Conservation (phyloP, 2,329 filamentous ascomycete species). For the Tolypocladium paradoxum region DNA sequence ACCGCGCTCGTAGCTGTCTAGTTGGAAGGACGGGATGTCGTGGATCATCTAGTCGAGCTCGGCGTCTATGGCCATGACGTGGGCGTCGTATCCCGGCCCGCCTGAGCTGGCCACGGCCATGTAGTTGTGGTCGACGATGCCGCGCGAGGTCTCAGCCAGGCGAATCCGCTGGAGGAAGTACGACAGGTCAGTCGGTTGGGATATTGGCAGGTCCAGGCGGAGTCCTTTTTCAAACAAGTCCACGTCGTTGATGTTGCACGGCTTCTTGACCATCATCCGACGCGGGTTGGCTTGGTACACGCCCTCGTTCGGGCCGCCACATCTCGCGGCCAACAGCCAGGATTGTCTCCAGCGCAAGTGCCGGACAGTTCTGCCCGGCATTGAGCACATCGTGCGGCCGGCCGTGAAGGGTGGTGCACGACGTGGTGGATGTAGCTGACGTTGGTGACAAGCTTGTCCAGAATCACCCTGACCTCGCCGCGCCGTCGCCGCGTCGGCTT, state of each 20-base stretch:
- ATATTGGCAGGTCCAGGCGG: background rate
- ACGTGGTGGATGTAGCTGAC: background rate
- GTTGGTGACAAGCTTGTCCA: background rate
- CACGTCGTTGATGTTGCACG: background rate
- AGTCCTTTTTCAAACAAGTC: background rate
- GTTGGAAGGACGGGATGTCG: background rate
- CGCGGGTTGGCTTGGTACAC: background rate
- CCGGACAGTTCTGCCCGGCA: background rate
- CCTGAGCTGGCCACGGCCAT: background rate
- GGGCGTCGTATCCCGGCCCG: background rate
- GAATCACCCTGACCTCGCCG: background rate
- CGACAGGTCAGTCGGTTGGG: background rate
- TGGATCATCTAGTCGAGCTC: background rate
- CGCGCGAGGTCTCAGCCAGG: background rate
- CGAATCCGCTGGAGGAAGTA: conserved; percentile 1
- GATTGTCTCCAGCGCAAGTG: background rate
- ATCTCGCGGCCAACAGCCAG: background rate
- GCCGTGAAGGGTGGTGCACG: background rate
- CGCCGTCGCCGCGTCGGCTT: background rate
- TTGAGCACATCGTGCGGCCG: background rate
- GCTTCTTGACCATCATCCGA: conserved; percentile 1
- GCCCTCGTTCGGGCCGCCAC: background rate
- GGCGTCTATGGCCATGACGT: background rate
- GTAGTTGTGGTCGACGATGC: background rate
- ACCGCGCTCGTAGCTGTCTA: background rate